A percentile compares a stretch with the other conserved stretches of the same genome.
phyloP scores from a whole-genome alignment of 2,329 filamentous ascomycete species.

The Colletotrichum limetticola region DNA sequence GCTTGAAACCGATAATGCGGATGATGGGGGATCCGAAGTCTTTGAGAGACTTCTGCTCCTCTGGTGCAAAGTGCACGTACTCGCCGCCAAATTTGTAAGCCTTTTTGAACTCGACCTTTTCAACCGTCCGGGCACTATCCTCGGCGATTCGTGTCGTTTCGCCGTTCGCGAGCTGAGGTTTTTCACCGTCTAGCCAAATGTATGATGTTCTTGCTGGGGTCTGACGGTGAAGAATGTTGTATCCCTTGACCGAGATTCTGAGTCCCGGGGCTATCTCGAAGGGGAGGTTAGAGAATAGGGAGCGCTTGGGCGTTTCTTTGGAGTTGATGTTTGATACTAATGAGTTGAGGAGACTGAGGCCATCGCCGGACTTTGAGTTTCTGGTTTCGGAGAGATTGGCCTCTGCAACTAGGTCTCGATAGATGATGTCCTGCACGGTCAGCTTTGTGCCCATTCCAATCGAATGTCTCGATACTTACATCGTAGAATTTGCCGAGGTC shows the following conservation, averaged over 20 bases:
- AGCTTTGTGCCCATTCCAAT: background rate
- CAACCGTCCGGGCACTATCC: constrained; percentile 79
- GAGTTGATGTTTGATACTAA: constrained; percentile 91
- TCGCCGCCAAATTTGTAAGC: constrained; percentile 97
- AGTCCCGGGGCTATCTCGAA: constrained; percentile 88
- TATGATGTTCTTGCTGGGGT: constrained; percentile 84
- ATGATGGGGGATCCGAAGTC: constrained; percentile 86
- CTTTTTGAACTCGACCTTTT: constrained; percentile 85
- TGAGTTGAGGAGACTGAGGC: constrained; percentile 81
- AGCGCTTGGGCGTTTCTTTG: constrained; percentile 85
- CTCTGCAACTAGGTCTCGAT: constrained; percentile 79
- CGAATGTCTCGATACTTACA: constrained; percentile 58
- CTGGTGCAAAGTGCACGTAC: constrained; percentile 84
- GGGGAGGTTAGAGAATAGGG: constrained; percentile 87
- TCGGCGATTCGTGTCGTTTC: constrained; percentile 81
- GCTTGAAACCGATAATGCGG: constrained; percentile 94
- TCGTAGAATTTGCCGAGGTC: constrained; percentile 91
- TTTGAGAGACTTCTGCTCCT: constrained; percentile 82
- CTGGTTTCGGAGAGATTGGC: constrained; percentile 66
- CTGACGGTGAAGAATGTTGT: constrained; percentile 88
- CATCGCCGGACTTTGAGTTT: constrained; percentile 76
- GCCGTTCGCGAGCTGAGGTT: constrained; percentile 80
- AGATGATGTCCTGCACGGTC: constrained; percentile 81
- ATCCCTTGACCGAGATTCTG: constrained; percentile 91
- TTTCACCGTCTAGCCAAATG: constrained; percentile 88